Conservation (phyloP, 2,329 filamentous ascomycete species). For the Cytospora chrysosperma region DNA sequence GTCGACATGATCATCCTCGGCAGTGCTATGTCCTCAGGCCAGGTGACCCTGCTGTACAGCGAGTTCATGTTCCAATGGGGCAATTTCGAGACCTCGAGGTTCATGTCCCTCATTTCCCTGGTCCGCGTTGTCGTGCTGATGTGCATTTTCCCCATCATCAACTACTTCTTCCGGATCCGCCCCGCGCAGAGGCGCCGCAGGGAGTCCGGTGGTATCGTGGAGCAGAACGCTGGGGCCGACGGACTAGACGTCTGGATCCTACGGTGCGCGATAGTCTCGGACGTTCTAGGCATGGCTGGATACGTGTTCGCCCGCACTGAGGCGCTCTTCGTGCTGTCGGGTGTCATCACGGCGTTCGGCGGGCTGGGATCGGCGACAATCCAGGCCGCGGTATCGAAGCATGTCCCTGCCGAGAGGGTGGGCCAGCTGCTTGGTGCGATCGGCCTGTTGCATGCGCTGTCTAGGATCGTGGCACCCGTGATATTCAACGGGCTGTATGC, state of each 20-base stretch:
- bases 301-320: constrained; percentile 66
- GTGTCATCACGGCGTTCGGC: constrained; percentile 72
- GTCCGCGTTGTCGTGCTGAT: constrained; percentile 75
- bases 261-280: constrained; percentile 71
- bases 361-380: constrained; percentile 84
- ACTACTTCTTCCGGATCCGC: constrained; percentile 67
- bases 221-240: constrained; percentile 69
- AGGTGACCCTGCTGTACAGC: constrained; percentile 82
- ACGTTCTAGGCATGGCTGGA: constrained; percentile 72
- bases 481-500: constrained; percentile 87
- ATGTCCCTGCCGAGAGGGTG: constrained; percentile 77
- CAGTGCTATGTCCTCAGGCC: constrained; percentile 74
- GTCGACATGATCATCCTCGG: constrained; percentile 83
- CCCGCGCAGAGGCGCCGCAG: constrained; percentile 45
- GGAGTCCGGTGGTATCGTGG: constrained; percentile 38
- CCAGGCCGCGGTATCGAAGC: constrained; percentile 84
- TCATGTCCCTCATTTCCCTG: constrained; percentile 76
- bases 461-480: constrained; percentile 75
- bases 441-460: constrained; percentile 80
- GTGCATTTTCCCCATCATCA: constrained; percentile 71
- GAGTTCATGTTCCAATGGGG: constrained; percentile 80
- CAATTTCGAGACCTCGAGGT: constrained; percentile 75
- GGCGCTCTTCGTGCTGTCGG: constrained; percentile 67
- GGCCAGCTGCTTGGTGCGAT: constrained; percentile 87
- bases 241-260: constrained; percentile 75